phyloP scores from a whole-genome alignment of 495 filamentous ascomycete genomes.

The Neurospora intermedia region DNA sequence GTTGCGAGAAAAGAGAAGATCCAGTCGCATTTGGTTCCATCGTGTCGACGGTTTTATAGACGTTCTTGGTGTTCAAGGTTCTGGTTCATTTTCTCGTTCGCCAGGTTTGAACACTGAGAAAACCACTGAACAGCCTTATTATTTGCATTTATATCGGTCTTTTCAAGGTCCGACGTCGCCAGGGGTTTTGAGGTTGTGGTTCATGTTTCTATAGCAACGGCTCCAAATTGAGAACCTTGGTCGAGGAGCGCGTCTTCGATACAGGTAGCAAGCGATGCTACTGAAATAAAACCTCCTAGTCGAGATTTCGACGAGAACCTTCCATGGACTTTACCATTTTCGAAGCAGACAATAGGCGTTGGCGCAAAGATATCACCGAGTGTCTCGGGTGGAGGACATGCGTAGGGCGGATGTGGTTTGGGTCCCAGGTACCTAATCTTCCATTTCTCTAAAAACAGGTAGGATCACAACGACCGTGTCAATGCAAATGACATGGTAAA shows the following conservation, averaged over 20 bases:
- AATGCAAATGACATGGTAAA: not conserved
- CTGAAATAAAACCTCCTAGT: not conserved
- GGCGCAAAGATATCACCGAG: not conserved
- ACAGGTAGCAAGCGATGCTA: not conserved
- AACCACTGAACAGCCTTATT: not conserved
- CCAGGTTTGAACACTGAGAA: not conserved
- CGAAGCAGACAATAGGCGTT: not conserved
- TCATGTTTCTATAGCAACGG: not conserved
- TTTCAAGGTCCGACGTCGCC: not conserved
- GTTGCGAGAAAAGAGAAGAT: not conserved
- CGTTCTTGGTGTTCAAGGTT: not conserved
- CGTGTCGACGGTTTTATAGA: not conserved
- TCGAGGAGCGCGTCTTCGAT: too few relatives aligned
- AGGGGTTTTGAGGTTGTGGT: not conserved
- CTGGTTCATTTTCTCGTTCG: not conserved
- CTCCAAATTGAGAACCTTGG: not conserved
- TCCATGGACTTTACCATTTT: not conserved
- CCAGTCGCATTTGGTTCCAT: not conserved
- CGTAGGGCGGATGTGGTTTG: too few relatives aligned
- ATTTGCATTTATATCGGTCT: not conserved
- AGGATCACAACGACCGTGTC: too few relatives aligned
- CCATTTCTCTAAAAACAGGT: too few relatives aligned
- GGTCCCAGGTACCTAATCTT: too few relatives aligned
- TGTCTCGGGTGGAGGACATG: not conserved
- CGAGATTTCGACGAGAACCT: rapidly evolving